Evolutionary conservation across 441 rosid genomes (phyloP).

Genomic region (Kokia cookei): DNA sequence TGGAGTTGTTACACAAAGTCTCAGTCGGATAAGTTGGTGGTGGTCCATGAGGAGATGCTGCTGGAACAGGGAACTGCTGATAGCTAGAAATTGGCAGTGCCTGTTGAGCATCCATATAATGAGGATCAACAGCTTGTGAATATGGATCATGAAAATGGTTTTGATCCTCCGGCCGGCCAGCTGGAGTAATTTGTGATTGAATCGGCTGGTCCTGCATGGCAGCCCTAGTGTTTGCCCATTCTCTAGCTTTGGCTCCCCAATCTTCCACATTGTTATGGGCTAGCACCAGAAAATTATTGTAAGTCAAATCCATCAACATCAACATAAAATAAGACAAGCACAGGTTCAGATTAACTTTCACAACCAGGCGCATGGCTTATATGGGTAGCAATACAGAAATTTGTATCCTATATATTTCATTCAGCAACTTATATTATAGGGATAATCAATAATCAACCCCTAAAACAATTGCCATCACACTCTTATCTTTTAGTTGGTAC

Average conservation of each 20-base stretch:
- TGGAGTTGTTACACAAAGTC: conserved; percentile 27
- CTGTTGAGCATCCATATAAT: conserved; percentile 54
- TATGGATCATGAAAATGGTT: conserved; percentile 42
- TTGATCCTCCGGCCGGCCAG: conserved; percentile 46
- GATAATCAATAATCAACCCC: background rate
- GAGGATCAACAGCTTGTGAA: conserved; percentile 39
- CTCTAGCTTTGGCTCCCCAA: conserved; percentile 96
- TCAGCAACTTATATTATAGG: background rate
- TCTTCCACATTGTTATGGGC: conserved; percentile 63
- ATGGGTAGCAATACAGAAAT: background rate
- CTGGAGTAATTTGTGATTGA: conserved; percentile 42
- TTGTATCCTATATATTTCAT: background rate
- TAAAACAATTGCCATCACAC: background rate
- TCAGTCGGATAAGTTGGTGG: conserved; percentile 44
- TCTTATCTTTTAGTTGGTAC: background rate
- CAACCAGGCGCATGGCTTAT: background rate
- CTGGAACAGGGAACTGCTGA: conserved; percentile 58
- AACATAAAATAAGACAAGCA: background rate
- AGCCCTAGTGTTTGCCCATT: conserved; percentile 73
- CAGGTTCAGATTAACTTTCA: background rate
- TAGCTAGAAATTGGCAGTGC: conserved; percentile 37
- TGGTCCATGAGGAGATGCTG: conserved; percentile 33
- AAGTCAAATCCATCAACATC: conserved; percentile 9
- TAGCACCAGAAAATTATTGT: conserved; percentile 23
- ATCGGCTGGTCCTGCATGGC: conserved; percentile 50